Base-by-base conservation (phyloP, 2,329 filamentous ascomycete genomes). In the Aureobasidium sp. region DNA sequence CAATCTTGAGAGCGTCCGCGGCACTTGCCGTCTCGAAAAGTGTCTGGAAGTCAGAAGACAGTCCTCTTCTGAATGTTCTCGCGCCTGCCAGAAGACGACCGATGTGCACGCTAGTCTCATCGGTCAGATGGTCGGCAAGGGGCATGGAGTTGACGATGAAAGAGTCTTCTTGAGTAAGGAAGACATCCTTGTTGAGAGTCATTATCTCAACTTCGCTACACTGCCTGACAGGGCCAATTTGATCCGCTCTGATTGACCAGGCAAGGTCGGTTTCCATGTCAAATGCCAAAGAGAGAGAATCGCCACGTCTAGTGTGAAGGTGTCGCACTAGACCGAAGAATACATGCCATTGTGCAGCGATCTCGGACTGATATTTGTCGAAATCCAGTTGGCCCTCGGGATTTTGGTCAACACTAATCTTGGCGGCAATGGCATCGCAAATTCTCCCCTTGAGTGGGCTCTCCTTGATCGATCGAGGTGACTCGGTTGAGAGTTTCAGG, bases 281-380 rank as follows among this genome's bases (percentile, higher is more conserved):
- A 60, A 89, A 85, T 0, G 86, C 83, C 46, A 97, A 77, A 1
- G 89, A 86, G 46, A 97, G 75, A 0, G 89, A 87, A 69, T 96
- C 92, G 19, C 88, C 87, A 68, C 92, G 82, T 68, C 90, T 87
- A 68, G 88, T 91, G 70, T 97, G 91, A 42, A 99, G 77, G 70
- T 96, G 92, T 13, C 89, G 80, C 19, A 95, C 81, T 19, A 97
- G 80, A 33, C 91, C 85, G 76, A 91, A 96, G 73, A 95, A 95
- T 54, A 89, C 84, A 64, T 88, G 85, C 94, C 94, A 99, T 71
- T 96, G 91, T 11, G 83, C 81, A 69, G 94, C 88, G 57, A 87
- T 85, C 33, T 89, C 85, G 35, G 79, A 77, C 60, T 88, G 82
- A 70, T 92, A 94, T 61, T 86, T 81, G 25, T 88, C 84, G 66